These are phyloP conservation scores for Colletotrichum cordylinicola DNA, from an alignment of 2,329 filamentous ascomycete species.

Conservation along the genomic window DNA sequence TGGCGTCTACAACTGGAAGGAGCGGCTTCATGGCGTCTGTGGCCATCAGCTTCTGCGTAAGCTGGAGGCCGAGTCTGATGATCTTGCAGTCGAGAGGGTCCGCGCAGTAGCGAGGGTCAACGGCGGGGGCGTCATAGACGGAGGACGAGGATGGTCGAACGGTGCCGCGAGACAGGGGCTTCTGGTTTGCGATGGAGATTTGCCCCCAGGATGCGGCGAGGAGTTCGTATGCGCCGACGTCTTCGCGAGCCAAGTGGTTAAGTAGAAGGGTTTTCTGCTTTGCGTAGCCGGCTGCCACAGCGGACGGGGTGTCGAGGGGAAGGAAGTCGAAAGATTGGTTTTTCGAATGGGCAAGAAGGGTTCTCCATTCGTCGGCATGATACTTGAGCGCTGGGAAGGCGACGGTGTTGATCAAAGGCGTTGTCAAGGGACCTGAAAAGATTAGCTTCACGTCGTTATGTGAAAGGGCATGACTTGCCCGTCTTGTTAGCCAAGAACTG, in stretches of 20 bases:
- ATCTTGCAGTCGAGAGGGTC: constrained; percentile 44
- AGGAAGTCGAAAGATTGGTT: constrained; percentile 27
- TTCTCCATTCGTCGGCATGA: constrained; percentile 27
- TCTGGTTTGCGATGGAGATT: constrained; percentile 38
- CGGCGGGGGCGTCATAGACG: constrained; percentile 40
- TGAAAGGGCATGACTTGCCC: neutral
- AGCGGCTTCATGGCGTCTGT: constrained; percentile 29
- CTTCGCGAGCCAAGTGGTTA: constrained; percentile 25
- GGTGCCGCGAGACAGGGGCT: constrained; percentile 49
- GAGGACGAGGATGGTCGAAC: constrained; percentile 42
- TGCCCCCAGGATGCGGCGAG: constrained; percentile 36
- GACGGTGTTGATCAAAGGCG: constrained; percentile 33
- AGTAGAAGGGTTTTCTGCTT: constrained; percentile 35
- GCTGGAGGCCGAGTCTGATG: constrained; percentile 28
- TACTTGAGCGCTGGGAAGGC: constrained; percentile 30
- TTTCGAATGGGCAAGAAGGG: constrained; percentile 24
- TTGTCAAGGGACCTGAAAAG: constrained; percentile 2
- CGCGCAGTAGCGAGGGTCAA: constrained; percentile 50
- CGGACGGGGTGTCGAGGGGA: constrained; percentile 28
- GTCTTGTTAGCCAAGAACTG: constrained; percentile 11
- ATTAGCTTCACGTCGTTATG: neutral
- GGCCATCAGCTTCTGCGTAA: constrained; percentile 30
- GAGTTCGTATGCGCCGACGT: constrained; percentile 30
- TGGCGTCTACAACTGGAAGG: constrained; percentile 19
- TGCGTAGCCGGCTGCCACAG: constrained; percentile 41